Evolutionary conservation across 2,329 filamentous ascomycete species (phyloP).

Genomic region (Zasmidium angulare): DNA sequence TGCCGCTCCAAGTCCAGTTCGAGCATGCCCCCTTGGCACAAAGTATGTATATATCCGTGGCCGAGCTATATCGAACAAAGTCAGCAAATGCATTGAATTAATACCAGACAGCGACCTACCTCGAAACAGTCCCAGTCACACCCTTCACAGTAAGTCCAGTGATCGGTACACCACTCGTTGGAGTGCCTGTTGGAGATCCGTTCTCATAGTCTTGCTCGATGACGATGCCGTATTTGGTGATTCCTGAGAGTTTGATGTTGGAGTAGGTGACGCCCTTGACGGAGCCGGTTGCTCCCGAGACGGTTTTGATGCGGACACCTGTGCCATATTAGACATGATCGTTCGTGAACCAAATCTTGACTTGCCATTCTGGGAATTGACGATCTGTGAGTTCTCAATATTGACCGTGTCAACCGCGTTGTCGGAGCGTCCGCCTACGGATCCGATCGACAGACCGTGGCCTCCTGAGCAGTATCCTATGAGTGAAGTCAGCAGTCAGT

Average conservation of each 20-base stretch:
- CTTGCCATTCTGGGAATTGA: conserved; percentile 56
- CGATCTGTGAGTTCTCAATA: conserved; percentile 50
- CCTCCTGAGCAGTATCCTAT: conserved; percentile 28
- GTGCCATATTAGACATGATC: too few relatives aligned
- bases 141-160: conserved; percentile 48
- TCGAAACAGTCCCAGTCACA: conserved; percentile 46
- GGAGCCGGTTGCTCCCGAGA: conserved; percentile 51
- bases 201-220: conserved; percentile 61
- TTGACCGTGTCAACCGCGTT: conserved; percentile 56
- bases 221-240: conserved; percentile 56
- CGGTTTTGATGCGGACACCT: conserved; percentile 59
- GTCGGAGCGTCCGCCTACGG: conserved; percentile 53
- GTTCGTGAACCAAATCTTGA: too few relatives aligned
- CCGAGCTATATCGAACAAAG: too few relatives aligned
- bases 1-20: conserved; percentile 55
- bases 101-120: too few relatives aligned
- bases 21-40: conserved; percentile 54
- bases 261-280: conserved; percentile 55
- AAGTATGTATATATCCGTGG: conserved; percentile 53
- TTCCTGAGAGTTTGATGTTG: conserved; percentile 52
- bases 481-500: too few relatives aligned
- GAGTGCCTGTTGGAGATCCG: conserved; percentile 43
- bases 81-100: too few relatives aligned
- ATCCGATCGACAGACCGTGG: conserved; percentile 33
- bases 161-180: conserved; percentile 55